Evolutionary conservation across 2,329 filamentous ascomycete genomes (phyloP).

Genomic region (Aspergillus costaricaensis): DNA sequence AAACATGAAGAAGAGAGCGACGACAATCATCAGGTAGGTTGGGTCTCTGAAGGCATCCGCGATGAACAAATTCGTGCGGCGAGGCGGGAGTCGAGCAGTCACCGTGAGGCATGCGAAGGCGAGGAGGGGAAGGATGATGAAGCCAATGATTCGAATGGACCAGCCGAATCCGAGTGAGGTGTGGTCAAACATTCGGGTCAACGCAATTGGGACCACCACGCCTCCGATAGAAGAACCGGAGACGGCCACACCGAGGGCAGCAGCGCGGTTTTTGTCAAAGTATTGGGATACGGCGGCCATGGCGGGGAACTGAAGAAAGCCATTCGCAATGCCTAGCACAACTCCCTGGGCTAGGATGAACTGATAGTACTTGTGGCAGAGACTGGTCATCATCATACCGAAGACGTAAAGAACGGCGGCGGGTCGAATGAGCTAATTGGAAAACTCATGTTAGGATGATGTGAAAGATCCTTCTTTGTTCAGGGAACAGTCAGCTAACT

Average conservation of each 20-base stretch:
- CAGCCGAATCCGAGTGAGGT: background rate
- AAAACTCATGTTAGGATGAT: too few species aligned
- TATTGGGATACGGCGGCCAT: conserved; percentile 50
- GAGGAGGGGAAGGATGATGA: background rate
- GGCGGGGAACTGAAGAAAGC: conserved; percentile 48
- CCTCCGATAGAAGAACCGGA: conserved; percentile 55
- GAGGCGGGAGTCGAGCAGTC: background rate
- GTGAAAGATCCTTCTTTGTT: background rate
- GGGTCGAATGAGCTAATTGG: conserved; percentile 13
- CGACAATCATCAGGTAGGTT: background rate
- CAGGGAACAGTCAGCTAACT: background rate
- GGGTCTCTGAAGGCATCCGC: background rate
- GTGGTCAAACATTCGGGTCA: background rate
- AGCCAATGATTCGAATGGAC: background rate
- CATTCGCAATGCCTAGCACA: conserved; percentile 30
- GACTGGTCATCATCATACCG: conserved; percentile 63
- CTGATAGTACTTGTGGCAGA: conserved; percentile 58
- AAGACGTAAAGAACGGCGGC: conserved; percentile 45
- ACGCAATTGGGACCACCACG: conserved; percentile 49
- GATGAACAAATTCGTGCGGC: background rate
- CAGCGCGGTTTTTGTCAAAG: conserved; percentile 51
- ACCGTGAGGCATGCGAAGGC: background rate
- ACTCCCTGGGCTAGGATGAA: conserved; percentile 43
- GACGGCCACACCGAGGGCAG: conserved; percentile 50
- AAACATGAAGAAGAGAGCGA: background rate